Evolutionary conservation across 345 rosid genomes (phyloP), one percentile per base, ranked within the genome.

Genomic region (Bretschneidera sinensis): DNA sequence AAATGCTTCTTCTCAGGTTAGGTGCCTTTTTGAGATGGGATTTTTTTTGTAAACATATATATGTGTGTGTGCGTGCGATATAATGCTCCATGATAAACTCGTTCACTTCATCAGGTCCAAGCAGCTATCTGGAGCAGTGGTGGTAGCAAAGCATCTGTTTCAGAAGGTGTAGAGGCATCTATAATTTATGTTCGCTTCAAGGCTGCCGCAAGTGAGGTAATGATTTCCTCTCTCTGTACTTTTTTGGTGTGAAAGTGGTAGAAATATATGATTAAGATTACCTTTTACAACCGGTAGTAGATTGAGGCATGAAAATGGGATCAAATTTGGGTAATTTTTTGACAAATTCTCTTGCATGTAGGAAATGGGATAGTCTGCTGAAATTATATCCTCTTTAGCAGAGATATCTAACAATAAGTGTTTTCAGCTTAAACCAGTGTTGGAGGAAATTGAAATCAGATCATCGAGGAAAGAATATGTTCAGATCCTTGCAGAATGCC

Each of bases 101-200:
- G 55, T 53, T 69, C 65, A 39, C 60, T 52, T 67, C 63, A 58
- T 55, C 76, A 94, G 97, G 97, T 87, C 61, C 97, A 83, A 67
- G 83, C 88, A 62, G 92, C 99, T 45, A 79, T 90, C 55, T 78
- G 87, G 56, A 80, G 85, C 59, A 70, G 81, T 72, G 89, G 76
- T 65, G 83, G 86, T 60, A 81, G 74, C 79, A 86, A 80, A 71
- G 24, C 83, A 31, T 77, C 89, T 69, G 70, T 94, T 60, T 85
- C 99, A 28, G 99, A 94, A 79, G 97, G 97, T 69, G 90, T 90
- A 22, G 99, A 94, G 77, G 94, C 96, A 63, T 94, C 99, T 54
- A 83, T 86, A 48, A 87, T 94, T 60, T 94, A 89, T 71, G 92
- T 94, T 61, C 87, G 97, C 71, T 94, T 94, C 76, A 84, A 90